A percentile compares a stretch with the other conserved stretches of the same genome.
phyloP scores from a whole-genome alignment of 2,329 filamentous ascomycete genomes.

The Stemphylium beticola region DNA sequence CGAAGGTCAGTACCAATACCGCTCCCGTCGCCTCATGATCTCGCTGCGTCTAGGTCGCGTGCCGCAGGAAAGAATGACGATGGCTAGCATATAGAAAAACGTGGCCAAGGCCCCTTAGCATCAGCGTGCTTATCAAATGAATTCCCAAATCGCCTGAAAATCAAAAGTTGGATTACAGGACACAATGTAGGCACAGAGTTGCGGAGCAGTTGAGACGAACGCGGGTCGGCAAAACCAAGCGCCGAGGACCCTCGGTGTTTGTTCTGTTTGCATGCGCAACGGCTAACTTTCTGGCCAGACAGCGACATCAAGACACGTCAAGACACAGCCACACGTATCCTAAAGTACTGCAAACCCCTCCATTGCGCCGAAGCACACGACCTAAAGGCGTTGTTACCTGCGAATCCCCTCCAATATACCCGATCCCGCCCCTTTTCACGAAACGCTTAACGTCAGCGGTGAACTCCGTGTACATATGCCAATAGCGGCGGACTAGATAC shows the following conservation, averaged over 20 bases:
- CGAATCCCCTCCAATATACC: neutral
- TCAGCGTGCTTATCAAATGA: too few species aligned
- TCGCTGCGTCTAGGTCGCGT: too few species aligned
- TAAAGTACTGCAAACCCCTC: neutral
- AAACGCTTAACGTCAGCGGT: conserved; percentile 12
- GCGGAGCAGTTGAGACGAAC: neutral
- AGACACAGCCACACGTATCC: neutral
- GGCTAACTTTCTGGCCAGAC: conserved; percentile 35
- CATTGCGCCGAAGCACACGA: neutral
- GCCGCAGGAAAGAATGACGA: too few species aligned
- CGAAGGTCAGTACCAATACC: too few species aligned
- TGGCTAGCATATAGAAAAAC: too few species aligned
- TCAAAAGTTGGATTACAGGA: too few species aligned
- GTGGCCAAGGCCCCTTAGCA: too few species aligned
- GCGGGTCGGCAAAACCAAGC: conserved; percentile 13
- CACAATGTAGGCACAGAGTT: neutral
- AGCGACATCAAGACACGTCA: conserved; percentile 17
- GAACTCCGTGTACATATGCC: conserved; percentile 19
- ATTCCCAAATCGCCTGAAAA: too few species aligned
- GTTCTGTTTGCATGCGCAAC: conserved; percentile 30
- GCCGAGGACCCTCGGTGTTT: conserved; percentile 24
- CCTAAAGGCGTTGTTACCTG: neutral
- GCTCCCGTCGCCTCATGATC: too few species aligned
- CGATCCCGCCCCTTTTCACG: neutral
- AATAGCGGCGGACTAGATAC: conserved; percentile 15